Evolutionary conservation across 805 yeast species (phyloP).

Genomic region (Ogataea nakhonphanomensis): DNA sequence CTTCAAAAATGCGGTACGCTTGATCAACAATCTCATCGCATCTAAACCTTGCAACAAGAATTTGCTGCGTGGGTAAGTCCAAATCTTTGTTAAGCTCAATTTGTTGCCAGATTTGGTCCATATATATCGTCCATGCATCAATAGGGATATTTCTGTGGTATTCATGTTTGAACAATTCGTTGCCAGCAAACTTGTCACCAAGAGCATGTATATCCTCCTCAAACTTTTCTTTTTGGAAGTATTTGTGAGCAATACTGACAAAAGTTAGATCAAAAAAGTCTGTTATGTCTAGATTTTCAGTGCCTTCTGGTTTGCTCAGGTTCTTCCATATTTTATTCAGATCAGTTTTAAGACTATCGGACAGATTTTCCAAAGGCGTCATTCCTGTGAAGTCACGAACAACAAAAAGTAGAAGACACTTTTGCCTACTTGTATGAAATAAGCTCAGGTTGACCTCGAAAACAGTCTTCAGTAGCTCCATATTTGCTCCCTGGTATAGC

Average conservation of each 20-base stretch:
- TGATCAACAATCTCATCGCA: slow-evolving; percentile 81
- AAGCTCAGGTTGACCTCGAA: slow-evolving; percentile 90
- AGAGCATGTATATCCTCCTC: slow-evolving; percentile 53
- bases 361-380: slow-evolving; percentile 73
- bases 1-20: slow-evolving; percentile 44
- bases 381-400: slow-evolving; percentile 88
- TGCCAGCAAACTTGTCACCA: slow-evolving; percentile 56
- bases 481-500: slow-evolving; percentile 93
- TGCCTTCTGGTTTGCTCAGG: slow-evolving; percentile 67
- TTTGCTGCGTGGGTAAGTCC: slow-evolving; percentile 95
- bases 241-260: slow-evolving; percentile 79
- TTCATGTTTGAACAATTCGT: slow-evolving; percentile 52
- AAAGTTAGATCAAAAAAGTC: slow-evolving; percentile 87
- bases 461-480: slow-evolving; percentile 92
- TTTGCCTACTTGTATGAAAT: slow-evolving; percentile 59
- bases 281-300: slow-evolving; percentile 49
- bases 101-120: slow-evolving; percentile 90
- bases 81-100: slow-evolving; percentile 90
- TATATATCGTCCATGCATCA: slow-evolving; percentile 95
- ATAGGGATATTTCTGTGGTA: slow-evolving; percentile 87
- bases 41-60: slow-evolving; percentile 87
- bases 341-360: slow-evolving; percentile 67
- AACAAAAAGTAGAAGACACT: slow-evolving; percentile 76
- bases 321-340: slow-evolving; percentile 74
- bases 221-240: slow-evolving; percentile 74